Base-by-base conservation (phyloP, 2,329 filamentous ascomycete genomes). In the Phialophora chinensis region DNA sequence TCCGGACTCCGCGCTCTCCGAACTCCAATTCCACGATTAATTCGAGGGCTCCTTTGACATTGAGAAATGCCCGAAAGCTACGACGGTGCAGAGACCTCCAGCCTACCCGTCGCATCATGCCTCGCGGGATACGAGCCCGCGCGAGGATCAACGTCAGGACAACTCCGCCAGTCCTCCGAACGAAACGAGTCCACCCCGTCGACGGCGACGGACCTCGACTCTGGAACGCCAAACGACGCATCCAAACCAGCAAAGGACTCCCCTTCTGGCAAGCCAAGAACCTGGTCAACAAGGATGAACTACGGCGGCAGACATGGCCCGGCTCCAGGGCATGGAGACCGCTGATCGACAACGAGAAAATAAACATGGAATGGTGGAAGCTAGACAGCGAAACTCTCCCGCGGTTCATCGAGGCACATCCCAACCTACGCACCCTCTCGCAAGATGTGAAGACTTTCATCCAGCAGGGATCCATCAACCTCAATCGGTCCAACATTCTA, bases 171-270 rank as follows among this genome's bases (percentile, higher is more conserved):
- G 11, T 17, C 29, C 49, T 61, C 6, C 35, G 31, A 6, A 67
- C 66, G 12, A 64, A 63, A 33, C 60, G 54, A 5, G 49, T 42
- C 20, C 38, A 29, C 23, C 63, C 55, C 12, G 20, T 20, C 20
- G 20, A 61, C 27, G 38, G 31, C 33, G 47, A 66, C 33, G 68
- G 66, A 4, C 69, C 71, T 14, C 64, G 66, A 64, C 65, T 73
- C 47, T 73, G 66, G 68, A 73, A 73, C 58, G 71, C 70, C 33
- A 73, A 72, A 64, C 60, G 70, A 61, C 54, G 66, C 42, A 71
- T 72, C 33, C 63, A 66, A 61, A 63, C 60, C 50, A 68, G 55
- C 49, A 64, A 61, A 35, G 68, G 66, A 11, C 53, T 70, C 6
- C 10, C 47, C 12, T 53, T 53, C 25, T 27, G 33, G 29, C 47